A percentile compares a stretch with the other conserved stretches of the same genome.
These are phyloP conservation scores for Rhododendron ferrugineum DNA, from an alignment of 148 eudicot species.

Conservation along the genomic window DNA sequence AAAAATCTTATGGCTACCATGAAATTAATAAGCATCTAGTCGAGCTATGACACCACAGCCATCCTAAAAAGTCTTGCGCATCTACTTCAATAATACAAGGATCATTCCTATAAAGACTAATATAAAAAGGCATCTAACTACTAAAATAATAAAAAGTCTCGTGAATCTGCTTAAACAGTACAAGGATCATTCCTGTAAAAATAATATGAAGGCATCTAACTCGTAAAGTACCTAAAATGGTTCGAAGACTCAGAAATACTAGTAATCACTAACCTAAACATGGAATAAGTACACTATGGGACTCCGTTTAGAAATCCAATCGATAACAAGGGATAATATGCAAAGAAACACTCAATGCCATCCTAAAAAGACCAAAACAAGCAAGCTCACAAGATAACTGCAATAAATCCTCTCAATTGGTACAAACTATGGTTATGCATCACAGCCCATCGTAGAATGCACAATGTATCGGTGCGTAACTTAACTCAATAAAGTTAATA, in stretches of 20 bases:
- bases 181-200: neutral
- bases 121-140: neutral
- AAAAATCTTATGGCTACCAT: neutral
- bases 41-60: neutral
- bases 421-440: neutral
- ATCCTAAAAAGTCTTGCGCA: neutral
- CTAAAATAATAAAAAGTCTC: neutral
- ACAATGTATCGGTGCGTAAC: neutral
- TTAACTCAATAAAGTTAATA: neutral
- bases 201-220: neutral
- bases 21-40: neutral
- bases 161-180: neutral
- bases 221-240: neutral
- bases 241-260: neutral
- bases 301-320: neutral
- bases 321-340: neutral
- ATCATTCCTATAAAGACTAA: neutral
- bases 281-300: neutral
- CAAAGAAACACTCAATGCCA: neutral
- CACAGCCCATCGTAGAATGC: neutral
- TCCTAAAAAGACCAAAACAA: neutral
- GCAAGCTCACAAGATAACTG: neutral
- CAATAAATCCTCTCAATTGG: slow-evolving; percentile 1
- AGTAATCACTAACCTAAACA: neutral
- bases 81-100: neutral